These are phyloP conservation scores for Ustilago nuda DNA, from an alignment of 1,284 basidiomycete species.

Conservation along the genomic window DNA sequence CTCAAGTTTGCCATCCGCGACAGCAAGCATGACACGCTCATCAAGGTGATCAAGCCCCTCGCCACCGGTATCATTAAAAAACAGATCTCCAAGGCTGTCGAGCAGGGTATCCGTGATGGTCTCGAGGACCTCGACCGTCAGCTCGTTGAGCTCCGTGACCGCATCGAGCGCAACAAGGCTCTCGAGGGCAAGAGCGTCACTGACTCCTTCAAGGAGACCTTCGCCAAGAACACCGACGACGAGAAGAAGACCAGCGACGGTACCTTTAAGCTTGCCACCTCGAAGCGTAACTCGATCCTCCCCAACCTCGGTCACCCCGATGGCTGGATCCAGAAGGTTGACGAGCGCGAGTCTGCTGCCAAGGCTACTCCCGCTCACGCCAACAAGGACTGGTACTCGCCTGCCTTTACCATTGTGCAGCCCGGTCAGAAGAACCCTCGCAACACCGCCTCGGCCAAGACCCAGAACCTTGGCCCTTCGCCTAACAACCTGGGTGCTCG, in stretches of 20 bases:
- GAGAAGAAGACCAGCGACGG: conserved; percentile 65
- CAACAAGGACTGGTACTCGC: conserved; percentile 77
- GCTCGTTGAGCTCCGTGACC: conserved; percentile 81
- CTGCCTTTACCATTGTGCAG: conserved; percentile 73
- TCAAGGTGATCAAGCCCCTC: conserved; percentile 78
- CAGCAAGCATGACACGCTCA: conserved; percentile 87
- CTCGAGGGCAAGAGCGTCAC: conserved; percentile 49
- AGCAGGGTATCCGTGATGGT: conserved; percentile 80
- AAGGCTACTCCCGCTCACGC: conserved; percentile 47
- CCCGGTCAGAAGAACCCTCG: conserved; percentile 48
- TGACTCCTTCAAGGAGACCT: conserved; percentile 77
- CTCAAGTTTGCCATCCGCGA: conserved; percentile 92
- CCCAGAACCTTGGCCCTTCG: conserved; percentile 48
- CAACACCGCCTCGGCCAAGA: conserved; percentile 47
- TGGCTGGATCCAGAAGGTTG: conserved; percentile 78
- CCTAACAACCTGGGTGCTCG: conserved; percentile 28
- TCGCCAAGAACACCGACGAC: conserved; percentile 68
- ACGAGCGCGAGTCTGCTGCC: conserved; percentile 75
- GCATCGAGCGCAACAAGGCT: conserved; percentile 73
- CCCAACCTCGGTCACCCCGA: conserved; percentile 76
- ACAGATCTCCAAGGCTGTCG: conserved; percentile 86
- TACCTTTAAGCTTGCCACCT: conserved; percentile 63
- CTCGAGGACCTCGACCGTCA: conserved; percentile 88
- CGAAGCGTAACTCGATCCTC: conserved; percentile 64
- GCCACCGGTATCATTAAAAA: conserved; percentile 79